These are phyloP conservation scores for Neonothopanus nambi DNA, from an alignment of 1,284 basidiomycete genomes.

Conservation along the genomic window DNA sequence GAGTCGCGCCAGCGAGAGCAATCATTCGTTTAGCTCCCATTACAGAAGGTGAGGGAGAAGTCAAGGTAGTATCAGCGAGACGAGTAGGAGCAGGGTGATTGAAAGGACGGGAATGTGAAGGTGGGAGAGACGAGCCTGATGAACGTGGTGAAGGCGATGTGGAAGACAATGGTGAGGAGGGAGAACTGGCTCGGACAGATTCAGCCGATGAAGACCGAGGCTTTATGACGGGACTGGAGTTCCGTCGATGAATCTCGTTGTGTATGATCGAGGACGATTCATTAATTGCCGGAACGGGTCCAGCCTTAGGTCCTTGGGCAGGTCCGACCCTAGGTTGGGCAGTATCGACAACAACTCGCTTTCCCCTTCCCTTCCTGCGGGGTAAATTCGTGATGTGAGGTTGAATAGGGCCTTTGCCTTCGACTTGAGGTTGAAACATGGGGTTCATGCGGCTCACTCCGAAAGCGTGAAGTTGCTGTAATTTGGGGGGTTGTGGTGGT, in stretches of 20 bases:
- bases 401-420: slow-evolving; percentile 15
- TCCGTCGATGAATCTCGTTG: too few relatives aligned
- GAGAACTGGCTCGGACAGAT: too few relatives aligned
- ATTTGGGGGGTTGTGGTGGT: neutral
- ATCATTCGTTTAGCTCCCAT: neutral
- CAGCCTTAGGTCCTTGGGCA: too few relatives aligned
- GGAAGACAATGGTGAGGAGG: neutral
- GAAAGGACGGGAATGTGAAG: neutral
- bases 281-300: neutral
- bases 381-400: slow-evolving; percentile 17
- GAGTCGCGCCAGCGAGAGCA: neutral
- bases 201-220: too few relatives aligned
- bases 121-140: neutral
- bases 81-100: neutral
- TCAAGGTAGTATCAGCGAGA: too few relatives aligned
- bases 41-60: neutral
- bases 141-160: neutral
- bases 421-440: slow-evolving; percentile 8
- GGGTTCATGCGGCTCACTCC: neutral
- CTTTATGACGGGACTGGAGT: too few relatives aligned
- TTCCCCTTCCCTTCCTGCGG: neutral
- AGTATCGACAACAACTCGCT: neutral
- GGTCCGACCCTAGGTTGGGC: neutral
- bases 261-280: too few relatives aligned
- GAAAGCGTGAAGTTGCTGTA: neutral